Evolutionary conservation across 2,329 filamentous ascomycete species (phyloP).

Genomic region (Phialocephala subalpina): DNA sequence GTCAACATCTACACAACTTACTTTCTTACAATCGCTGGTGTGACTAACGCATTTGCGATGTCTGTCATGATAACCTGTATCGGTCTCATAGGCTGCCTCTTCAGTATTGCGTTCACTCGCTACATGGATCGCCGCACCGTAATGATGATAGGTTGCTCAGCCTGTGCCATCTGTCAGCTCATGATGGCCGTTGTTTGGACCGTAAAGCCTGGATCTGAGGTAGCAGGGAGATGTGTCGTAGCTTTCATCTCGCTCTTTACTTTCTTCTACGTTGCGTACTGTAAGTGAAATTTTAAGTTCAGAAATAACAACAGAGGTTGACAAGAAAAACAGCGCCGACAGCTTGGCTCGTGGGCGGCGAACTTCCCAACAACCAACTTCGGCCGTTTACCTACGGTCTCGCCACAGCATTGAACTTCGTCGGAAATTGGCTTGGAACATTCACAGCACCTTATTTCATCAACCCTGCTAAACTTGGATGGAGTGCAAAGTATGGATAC

Average conservation of each 20-base stretch:
- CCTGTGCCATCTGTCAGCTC: slow-evolving; percentile 54
- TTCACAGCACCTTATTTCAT: slow-evolving; percentile 54
- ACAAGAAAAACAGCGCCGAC: slow-evolving; percentile 50
- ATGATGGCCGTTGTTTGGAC: slow-evolving; percentile 49
- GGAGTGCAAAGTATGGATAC: slow-evolving; percentile 44
- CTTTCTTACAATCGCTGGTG: slow-evolving; percentile 53
- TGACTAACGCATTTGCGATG: slow-evolving; percentile 56
- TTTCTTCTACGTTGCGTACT: slow-evolving; percentile 30
- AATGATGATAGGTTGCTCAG: slow-evolving; percentile 54
- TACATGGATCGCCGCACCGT: slow-evolving; percentile 55
- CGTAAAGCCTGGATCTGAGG: slow-evolving; percentile 15
- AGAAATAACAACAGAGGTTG: slow-evolving; percentile 76
- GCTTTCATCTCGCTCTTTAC: slow-evolving; percentile 29
- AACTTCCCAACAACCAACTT: slow-evolving; percentile 50
- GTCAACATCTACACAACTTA: slow-evolving; percentile 59
- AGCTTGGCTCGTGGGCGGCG: slow-evolving; percentile 50
- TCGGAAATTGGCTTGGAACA: slow-evolving; percentile 50
- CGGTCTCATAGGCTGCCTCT: slow-evolving; percentile 56
- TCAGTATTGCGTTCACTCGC: slow-evolving; percentile 57
- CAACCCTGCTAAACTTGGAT: slow-evolving; percentile 49
- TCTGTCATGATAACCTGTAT: slow-evolving; percentile 58
- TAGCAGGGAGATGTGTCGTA: slow-evolving; percentile 26
- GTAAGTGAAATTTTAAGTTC: slow-evolving; percentile 53
- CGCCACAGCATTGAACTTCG: slow-evolving; percentile 49
- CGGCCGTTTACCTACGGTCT: slow-evolving; percentile 50